Evolutionary conservation across 805 yeast genomes (phyloP).

Genomic region (Myxozyma vanderwaltii): DNA sequence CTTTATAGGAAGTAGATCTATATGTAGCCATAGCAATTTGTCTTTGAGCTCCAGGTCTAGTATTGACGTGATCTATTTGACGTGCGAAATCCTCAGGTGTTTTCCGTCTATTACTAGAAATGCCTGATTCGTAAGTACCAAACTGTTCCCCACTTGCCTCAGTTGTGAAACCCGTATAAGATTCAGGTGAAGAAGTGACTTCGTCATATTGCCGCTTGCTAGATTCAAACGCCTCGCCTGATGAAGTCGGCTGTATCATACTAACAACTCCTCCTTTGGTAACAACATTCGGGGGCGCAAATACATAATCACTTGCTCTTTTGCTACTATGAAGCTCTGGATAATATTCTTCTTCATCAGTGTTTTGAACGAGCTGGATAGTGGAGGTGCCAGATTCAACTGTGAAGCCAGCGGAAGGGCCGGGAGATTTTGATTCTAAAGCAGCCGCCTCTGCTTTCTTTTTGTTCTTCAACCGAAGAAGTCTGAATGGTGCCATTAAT

Average conservation of each 20-base stretch:
- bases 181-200: not conserved
- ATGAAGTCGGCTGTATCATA: slow-evolving; percentile 12
- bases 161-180: not conserved
- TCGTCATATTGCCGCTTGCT: not conserved
- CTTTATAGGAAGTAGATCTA: slow-evolving; percentile 9
- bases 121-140: not conserved
- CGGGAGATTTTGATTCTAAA: too few species aligned
- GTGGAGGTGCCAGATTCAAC: not conserved
- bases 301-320: not conserved
- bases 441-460: not conserved
- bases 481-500: slow-evolving; percentile 17
- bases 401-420: too few species aligned
- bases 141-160: not conserved
- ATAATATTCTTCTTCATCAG: not conserved
- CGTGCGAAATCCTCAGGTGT: not conserved
- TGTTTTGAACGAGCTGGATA: not conserved
- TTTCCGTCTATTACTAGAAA: not conserved
- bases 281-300: not conserved
- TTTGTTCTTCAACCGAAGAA: slow-evolving; percentile 18
- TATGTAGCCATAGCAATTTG: slow-evolving; percentile 24
- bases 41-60: slow-evolving; percentile 22
- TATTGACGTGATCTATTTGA: not conserved
- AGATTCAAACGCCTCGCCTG: not conserved
- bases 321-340: not conserved
- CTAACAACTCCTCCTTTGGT: slow-evolving; percentile 10